Evolutionary conservation across 2,329 filamentous ascomycete genomes (phyloP).

Genomic region (Parafenestella ontariensis): DNA sequence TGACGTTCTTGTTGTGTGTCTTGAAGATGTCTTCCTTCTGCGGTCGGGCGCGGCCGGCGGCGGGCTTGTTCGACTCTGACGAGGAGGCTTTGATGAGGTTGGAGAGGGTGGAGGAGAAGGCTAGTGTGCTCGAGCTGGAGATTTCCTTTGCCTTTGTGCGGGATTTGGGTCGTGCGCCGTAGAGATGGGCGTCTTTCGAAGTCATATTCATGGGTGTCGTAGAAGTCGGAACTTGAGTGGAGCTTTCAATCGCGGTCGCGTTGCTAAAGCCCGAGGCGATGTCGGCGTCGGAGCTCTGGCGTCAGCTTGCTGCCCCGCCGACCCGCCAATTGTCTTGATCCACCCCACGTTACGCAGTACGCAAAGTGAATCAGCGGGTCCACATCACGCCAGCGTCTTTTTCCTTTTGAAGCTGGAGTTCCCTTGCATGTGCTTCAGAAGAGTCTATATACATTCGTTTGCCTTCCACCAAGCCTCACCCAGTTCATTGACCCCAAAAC

Average conservation of each 20-base stretch:
- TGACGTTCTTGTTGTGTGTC: slow-evolving; percentile 67
- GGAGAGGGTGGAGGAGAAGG: slow-evolving; percentile 88
- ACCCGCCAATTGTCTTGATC: slow-evolving; percentile 28
- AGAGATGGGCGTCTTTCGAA: slow-evolving; percentile 71
- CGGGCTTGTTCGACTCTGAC: slow-evolving; percentile 50
- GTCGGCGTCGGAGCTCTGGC: slow-evolving; percentile 31
- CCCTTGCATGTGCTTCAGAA: background rate
- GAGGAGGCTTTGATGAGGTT: slow-evolving; percentile 71
- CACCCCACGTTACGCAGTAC: slow-evolving; percentile 20
- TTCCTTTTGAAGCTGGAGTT: background rate
- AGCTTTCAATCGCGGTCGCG: slow-evolving; percentile 8
- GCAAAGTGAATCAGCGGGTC: slow-evolving; percentile 13
- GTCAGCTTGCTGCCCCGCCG: slow-evolving; percentile 26
- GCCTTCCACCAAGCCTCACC: slow-evolving; percentile 6
- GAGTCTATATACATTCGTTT: background rate
- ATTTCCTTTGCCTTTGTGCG: slow-evolving; percentile 66
- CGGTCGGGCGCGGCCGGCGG: slow-evolving; percentile 61
- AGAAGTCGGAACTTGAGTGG: slow-evolving; percentile 1
- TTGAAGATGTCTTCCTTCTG: slow-evolving; percentile 74
- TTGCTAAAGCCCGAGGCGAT: slow-evolving; percentile 27
- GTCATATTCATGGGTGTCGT: slow-evolving; percentile 28
- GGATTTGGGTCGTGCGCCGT: slow-evolving; percentile 74
- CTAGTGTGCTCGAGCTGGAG: slow-evolving; percentile 72
- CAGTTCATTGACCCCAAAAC: slow-evolving; percentile 12
- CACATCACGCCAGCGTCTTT: slow-evolving; percentile 2